Base-by-base conservation (phyloP, 2,329 filamentous ascomycete genomes). In the Penicillium hordei region DNA sequence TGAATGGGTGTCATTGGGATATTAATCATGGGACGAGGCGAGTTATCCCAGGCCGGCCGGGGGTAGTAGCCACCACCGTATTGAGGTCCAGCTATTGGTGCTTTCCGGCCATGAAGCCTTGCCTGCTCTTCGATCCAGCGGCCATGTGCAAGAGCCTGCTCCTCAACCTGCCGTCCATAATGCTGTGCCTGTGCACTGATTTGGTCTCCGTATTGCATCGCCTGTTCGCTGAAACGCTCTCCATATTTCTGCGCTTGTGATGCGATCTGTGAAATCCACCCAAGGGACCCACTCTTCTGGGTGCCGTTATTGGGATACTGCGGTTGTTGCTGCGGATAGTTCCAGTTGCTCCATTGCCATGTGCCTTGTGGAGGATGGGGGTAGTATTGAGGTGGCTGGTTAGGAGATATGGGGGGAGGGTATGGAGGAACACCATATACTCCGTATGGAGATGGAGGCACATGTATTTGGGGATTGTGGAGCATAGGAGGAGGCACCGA, bases 241-340 rank as follows among this genome's bases (percentile, higher is more conserved):
- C 74, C 74, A 42, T 76, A 77, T 50, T 75, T 73, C 54, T 76
- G 72, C 10, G 75, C 74, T 45, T 75, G 71, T 4, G 70, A 67
- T 43, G 71, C 70, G 13, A 78, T 55, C 8, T 70, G 68, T 1
- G 72, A 65, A 12, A 75, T 68, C 71, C 74, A 76, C 21, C 69
- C 65, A 1, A 69, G 38, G 4, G 72, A 61, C 0, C 73, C 68
- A 27, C 67, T 59, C 59, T 73, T 72, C 12, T 63, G 60, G 8
- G 44, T 48, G 27, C 62, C 53, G 5, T 60, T 60, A 19, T 58
- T 66, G 15, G 54, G 59, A 43, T 63, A 62, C 40, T 68, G 68
- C 23, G 63, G 62, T 36, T 64, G 65, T 10, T 65, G 62, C 19
- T 62, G 65, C 6, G 61, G 44, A 49, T 71, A 70, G 13, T 60